These are phyloP conservation scores for Penicillium sp. DNA, from an alignment of 2,329 filamentous ascomycete species.

Conservation along the genomic window DNA sequence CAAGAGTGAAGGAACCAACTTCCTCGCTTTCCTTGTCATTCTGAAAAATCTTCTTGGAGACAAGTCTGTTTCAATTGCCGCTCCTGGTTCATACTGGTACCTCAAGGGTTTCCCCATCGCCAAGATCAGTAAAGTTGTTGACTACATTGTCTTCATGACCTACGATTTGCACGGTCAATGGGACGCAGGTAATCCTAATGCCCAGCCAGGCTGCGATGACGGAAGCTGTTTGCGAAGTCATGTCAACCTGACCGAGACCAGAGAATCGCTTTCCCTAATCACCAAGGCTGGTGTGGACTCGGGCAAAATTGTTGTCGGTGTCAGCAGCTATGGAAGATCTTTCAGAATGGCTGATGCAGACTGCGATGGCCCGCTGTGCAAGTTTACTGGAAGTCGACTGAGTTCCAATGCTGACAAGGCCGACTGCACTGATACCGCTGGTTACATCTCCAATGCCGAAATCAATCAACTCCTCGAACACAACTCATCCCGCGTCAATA, in stretches of 20 bases:
- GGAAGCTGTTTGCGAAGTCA: constrained; percentile 32
- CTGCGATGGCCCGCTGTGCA: constrained; percentile 34
- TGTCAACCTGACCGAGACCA: neutral
- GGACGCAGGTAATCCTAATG: neutral
- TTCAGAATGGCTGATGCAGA: constrained; percentile 34
- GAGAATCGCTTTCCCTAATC: neutral
- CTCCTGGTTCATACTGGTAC: constrained; percentile 34
- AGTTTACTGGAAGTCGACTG: neutral
- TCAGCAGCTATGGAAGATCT: constrained; percentile 36
- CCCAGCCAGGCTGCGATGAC: neutral
- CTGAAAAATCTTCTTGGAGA: constrained; percentile 15
- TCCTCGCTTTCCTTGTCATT: constrained; percentile 34
- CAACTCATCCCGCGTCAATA: too few species aligned
- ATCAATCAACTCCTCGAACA: too few species aligned
- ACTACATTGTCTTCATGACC: constrained; percentile 41
- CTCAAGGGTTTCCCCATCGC: constrained; percentile 30
- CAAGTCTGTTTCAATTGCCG: constrained; percentile 27
- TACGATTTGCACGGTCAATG: constrained; percentile 33
- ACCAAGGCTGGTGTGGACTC: constrained; percentile 33
- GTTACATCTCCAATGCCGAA: constrained; percentile 4
- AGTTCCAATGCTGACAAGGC: neutral
- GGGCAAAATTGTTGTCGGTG: constrained; percentile 27
- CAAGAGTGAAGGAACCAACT: too few species aligned
- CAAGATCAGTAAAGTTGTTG: constrained; percentile 25
- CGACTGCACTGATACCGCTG: neutral